A percentile compares a stretch with the other conserved stretches of the same genome.
Evolutionary conservation across 1,284 basidiomycete species (phyloP).

Genomic region (Tylopilus orsonianus): DNA sequence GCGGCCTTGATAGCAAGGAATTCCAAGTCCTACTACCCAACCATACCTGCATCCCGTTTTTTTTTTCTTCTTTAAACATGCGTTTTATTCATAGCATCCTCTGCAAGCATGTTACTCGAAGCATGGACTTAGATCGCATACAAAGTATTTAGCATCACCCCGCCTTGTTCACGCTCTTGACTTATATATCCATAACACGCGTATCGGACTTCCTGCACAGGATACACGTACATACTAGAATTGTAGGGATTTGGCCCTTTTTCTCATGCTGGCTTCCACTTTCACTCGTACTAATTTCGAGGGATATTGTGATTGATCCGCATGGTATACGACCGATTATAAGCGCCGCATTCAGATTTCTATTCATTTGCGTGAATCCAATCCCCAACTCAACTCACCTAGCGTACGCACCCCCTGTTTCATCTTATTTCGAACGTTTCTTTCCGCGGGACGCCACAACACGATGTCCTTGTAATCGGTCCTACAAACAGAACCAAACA

Average conservation of each 20-base stretch:
- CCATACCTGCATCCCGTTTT: background rate
- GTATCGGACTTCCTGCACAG: constrained; percentile 16
- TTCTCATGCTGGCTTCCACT: constrained; percentile 23
- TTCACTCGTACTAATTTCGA: constrained; percentile 9
- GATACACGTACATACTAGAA: constrained; percentile 14
- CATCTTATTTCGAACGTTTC: constrained; percentile 3
- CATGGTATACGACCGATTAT: background rate
- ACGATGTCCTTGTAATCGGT: background rate
- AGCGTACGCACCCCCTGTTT: background rate
- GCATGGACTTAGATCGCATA: constrained; percentile 20
- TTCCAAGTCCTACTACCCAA: background rate
- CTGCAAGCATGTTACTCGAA: constrained; percentile 11
- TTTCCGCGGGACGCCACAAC: constrained; percentile 12
- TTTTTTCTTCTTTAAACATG: constrained; percentile 1
- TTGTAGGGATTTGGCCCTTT: constrained; percentile 11
- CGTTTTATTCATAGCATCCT: constrained; percentile 12
- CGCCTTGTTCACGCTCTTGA: background rate
- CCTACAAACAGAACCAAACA: constrained; percentile 19
- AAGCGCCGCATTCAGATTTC: background rate
- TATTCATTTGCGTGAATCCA: constrained; percentile 7
- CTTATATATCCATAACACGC: constrained; percentile 10
- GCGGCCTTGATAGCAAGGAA: background rate
- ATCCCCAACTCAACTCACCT: background rate
- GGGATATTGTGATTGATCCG: constrained; percentile 4
- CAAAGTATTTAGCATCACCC: constrained; percentile 4